Conservation (phyloP, 176 grass and related monocot species). For the Guadua angustifolia region DNA sequence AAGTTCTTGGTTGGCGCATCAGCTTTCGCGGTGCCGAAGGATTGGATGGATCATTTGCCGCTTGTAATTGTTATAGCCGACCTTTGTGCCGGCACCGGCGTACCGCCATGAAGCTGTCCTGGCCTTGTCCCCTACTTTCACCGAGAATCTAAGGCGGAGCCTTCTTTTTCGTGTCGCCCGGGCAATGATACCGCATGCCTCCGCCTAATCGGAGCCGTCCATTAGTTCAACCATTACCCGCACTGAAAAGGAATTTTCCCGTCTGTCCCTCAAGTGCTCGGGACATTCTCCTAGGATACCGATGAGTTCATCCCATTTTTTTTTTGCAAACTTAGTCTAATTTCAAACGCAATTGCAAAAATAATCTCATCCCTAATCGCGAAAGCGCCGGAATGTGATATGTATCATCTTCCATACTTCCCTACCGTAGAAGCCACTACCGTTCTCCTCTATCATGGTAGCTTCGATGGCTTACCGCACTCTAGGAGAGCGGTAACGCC, state of each 20-base stretch:
- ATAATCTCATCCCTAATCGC: too few relatives aligned
- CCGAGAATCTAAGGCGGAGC: neutral
- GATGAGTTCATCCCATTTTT: too few relatives aligned
- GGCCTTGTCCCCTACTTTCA: neutral
- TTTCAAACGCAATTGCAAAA: too few relatives aligned
- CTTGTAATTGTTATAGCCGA: slow-evolving; percentile 29
- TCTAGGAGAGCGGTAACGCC: too few relatives aligned
- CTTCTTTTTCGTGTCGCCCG: slow-evolving; percentile 3
- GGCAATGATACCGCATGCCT: neutral
- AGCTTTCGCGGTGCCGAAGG: slow-evolving; percentile 48
- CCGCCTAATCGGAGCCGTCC: neutral
- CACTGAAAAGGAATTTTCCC: neutral
- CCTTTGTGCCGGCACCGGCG: slow-evolving; percentile 29
- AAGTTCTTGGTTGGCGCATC: neutral
- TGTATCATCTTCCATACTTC: too few relatives aligned
- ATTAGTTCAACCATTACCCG: neutral
- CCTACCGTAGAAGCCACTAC: too few relatives aligned
- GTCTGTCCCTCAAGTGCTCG: neutral
- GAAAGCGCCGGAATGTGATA: too few relatives aligned
- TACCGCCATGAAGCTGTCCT: slow-evolving; percentile 8
- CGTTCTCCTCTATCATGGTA: too few relatives aligned
- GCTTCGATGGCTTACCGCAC: too few relatives aligned
- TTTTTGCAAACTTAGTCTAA: too few relatives aligned
- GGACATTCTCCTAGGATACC: too few relatives aligned
- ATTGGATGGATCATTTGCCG: neutral